Evolutionary conservation across 2,329 filamentous ascomycete species (phyloP).

Genomic region (Pestalotiopsis fici): DNA sequence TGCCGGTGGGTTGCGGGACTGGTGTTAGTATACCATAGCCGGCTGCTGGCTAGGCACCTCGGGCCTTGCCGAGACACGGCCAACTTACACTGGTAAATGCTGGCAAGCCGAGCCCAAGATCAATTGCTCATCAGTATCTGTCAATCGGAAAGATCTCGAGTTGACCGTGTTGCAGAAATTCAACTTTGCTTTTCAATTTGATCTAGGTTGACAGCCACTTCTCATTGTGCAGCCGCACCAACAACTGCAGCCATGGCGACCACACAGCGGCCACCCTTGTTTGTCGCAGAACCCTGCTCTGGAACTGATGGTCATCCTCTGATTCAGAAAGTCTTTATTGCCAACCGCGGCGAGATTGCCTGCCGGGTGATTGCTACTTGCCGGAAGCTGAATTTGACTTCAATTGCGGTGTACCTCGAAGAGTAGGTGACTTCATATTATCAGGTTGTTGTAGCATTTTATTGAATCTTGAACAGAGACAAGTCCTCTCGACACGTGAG

Average conservation of each 20-base stretch:
- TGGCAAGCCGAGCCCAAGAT: background rate
- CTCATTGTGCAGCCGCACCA: background rate
- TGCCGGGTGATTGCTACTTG: conserved; percentile 67
- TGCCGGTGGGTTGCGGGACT: background rate
- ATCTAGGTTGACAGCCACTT: background rate
- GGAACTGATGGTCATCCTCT: background rate
- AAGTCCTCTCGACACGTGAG: conserved; percentile 64
- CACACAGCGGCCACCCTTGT: background rate
- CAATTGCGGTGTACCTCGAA: conserved; percentile 66
- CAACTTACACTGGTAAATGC: background rate
- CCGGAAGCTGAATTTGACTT: conserved; percentile 64
- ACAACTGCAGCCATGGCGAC: background rate
- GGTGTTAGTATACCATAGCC: background rate
- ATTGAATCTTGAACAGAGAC: conserved; percentile 49
- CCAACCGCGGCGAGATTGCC: conserved; percentile 71
- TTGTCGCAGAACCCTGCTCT: background rate
- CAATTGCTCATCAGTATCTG: background rate
- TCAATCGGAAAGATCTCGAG: background rate
- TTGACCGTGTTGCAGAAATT: background rate
- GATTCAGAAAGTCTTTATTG: conserved; percentile 61
- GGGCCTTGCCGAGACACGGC: background rate
- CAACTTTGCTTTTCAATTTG: background rate
- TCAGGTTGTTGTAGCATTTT: background rate
- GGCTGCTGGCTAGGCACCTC: background rate
- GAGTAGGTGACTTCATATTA: background rate